phyloP scores from a whole-genome alignment of 2,329 filamentous ascomycete species.

The Fusarium haematococcum region DNA sequence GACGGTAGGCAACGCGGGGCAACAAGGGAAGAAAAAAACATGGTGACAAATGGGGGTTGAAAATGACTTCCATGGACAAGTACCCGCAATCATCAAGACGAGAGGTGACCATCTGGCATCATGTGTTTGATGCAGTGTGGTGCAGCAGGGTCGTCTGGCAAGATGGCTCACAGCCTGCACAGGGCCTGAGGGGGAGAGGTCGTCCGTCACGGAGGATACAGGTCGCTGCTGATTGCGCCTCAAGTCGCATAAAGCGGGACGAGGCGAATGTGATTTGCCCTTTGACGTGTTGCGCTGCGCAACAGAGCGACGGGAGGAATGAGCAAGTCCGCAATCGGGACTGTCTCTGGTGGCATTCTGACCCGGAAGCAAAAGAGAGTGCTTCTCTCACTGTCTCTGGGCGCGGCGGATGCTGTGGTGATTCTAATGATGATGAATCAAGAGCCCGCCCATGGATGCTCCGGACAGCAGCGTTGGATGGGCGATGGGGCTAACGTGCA shows the following conservation, averaged over 20 bases:
- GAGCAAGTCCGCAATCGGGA: slow-evolving; percentile 11
- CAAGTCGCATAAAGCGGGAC: slow-evolving; percentile 26
- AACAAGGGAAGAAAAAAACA: slow-evolving; percentile 6
- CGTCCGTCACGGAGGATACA: neutral
- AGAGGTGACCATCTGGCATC: neutral
- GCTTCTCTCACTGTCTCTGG: neutral
- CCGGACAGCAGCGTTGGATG: slow-evolving; percentile 2
- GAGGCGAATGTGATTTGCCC: slow-evolving; percentile 3
- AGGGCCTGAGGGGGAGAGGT: neutral
- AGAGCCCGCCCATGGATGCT: neutral
- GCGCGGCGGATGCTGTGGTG: slow-evolving; percentile 5
- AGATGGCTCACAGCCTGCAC: neutral
- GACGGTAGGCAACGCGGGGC: slow-evolving; percentile 14
- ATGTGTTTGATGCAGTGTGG: slow-evolving; percentile 13
- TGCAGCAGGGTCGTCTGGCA: slow-evolving; percentile 24
- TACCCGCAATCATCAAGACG: neutral
- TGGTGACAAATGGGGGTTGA: slow-evolving; percentile 8
- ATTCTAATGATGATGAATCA: slow-evolving; percentile 28
- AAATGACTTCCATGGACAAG: neutral
- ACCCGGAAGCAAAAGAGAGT: neutral
- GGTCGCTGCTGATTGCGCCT: slow-evolving; percentile 24
- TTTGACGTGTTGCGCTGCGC: slow-evolving; percentile 32
- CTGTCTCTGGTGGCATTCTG: neutral
- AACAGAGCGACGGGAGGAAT: slow-evolving; percentile 29
- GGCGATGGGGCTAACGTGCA: slow-evolving; percentile 9